Base-by-base conservation (phyloP, 345 rosid genomes). In the Lagerstroemia speciosa region DNA sequence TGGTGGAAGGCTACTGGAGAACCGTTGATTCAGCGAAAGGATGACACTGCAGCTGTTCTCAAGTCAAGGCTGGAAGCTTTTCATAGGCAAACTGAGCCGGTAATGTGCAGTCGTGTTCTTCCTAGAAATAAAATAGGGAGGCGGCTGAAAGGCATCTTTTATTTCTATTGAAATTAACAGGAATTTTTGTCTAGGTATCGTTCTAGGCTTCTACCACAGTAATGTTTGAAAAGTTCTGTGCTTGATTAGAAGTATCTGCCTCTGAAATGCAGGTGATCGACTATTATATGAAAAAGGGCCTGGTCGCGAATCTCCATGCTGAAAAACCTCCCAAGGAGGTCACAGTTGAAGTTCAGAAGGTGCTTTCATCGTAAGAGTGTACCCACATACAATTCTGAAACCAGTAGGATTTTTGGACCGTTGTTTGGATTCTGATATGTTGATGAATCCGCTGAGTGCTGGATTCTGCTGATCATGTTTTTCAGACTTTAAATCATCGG, bases 61-160 rank as follows among this genome's bases (percentile, higher is more conserved):
- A 91, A 76, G 71, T 91, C 97, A 38, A 89, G 99, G 80, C 93
- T 94, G 66, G 93, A 88, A 67, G 84, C 89, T 67, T 94, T 94
- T 75, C 99, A 94, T 85, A 84, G 70, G 83, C 97, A 91, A 79
- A 94, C 98, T 15, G 89, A 89, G 73, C 99, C 98, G 4, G 98
- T 94, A 86, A 57, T 19, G 38, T 37, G 53, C 2, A 57, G 6
- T 16, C 32, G 30, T 62, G 38, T 17, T 62, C n/a, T 41, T 41
- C 45, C 11, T 41, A n/a, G 41, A 14, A 19, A 3, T 7, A 52
- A 52, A 41, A 6, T 8, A 12, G 45, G 15, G 45, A 12, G 45
- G 45, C 8, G 45, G 10, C 2, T 6, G 15, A 6, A 15, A 41
- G 45, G 45, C 45, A 6, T 41, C 45, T 41, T 0, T 34, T 11